Percentiles rank a stretch among this genome's conserved stretches.
Evolutionary conservation across 2,329 filamentous ascomycete genomes (phyloP).

Genomic region (Aspergillus flavus): DNA sequence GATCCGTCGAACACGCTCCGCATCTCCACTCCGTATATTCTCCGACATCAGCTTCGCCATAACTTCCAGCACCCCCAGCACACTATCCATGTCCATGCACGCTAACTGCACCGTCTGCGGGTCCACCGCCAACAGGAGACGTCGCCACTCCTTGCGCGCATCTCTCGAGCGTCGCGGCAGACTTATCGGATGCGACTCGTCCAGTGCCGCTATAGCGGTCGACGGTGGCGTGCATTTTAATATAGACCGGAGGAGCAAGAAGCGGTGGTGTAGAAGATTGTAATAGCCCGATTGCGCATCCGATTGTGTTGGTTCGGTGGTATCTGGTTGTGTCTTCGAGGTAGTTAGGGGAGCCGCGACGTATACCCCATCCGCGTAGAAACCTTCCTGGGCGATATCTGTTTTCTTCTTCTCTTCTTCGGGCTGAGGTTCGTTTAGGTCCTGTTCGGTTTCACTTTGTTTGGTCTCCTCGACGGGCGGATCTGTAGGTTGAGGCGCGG

Average conservation of each 20-base stretch:
- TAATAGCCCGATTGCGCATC: slow-evolving; percentile 69
- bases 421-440: slow-evolving; percentile 36
- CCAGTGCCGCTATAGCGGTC: slow-evolving; percentile 57
- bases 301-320: slow-evolving; percentile 34
- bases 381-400: neutral
- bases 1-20: slow-evolving; percentile 64
- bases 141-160: slow-evolving; percentile 60
- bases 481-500: slow-evolving; percentile 56
- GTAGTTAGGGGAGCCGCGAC: neutral
- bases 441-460: neutral
- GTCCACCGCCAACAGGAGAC: slow-evolving; percentile 39
- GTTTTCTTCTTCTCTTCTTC: slow-evolving; percentile 12
- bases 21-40: slow-evolving; percentile 63
- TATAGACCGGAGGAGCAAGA: slow-evolving; percentile 63
- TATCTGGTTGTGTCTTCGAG: slow-evolving; percentile 7
- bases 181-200: slow-evolving; percentile 53
- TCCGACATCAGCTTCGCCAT: slow-evolving; percentile 62
- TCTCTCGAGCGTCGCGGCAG: slow-evolving; percentile 58
- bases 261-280: slow-evolving; percentile 65
- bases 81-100: slow-evolving; percentile 61
- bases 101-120: slow-evolving; percentile 55
- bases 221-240: slow-evolving; percentile 61
- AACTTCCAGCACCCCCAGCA: slow-evolving; percentile 66
- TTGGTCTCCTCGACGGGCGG: slow-evolving; percentile 3
- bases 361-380: slow-evolving; percentile 12